These are phyloP conservation scores for Tricholoma hemisulphureum DNA, from an alignment of 768 basidiomycete genomes.

Conservation along the genomic window DNA sequence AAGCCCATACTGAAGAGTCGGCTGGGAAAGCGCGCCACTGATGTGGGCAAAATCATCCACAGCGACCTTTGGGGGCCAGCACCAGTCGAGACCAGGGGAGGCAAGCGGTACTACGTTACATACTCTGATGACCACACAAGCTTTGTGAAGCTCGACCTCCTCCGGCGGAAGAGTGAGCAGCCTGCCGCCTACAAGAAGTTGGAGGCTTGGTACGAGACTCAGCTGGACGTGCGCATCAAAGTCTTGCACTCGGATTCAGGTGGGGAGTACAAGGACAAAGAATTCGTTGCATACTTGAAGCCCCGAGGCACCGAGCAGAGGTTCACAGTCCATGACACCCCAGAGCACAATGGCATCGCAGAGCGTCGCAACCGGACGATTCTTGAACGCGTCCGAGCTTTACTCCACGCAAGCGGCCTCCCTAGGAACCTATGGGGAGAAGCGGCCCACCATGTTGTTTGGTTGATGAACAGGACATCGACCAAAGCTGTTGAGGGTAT, in stretches of 20 bases:
- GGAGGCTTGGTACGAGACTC: slow-evolving; percentile 33
- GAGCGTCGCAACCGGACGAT: no score
- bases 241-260: slow-evolving; percentile 40
- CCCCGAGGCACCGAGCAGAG: neutral
- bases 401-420: no score
- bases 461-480: no score
- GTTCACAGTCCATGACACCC: no score
- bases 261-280: no score
- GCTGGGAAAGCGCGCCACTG: neutral
- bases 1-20: slow-evolving; percentile 9
- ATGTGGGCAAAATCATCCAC: no score
- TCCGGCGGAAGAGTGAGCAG: neutral
- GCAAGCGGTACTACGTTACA: slow-evolving; percentile 13
- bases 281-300: neutral
- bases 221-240: slow-evolving; percentile 30
- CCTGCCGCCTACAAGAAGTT: slow-evolving; percentile 20
- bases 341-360: no score
- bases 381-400: no score
- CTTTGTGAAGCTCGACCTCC: neutral
- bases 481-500: no score
- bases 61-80: slow-evolving; percentile 25
- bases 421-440: no score
- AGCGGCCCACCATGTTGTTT: neutral
- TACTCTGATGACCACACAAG: slow-evolving; percentile 34
- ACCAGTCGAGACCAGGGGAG: slow-evolving; percentile 20